Percentiles rank a stretch among this genome's conserved stretches.
These are phyloP conservation scores for Hymenochaete sp. DNA, from an alignment of 1,284 basidiomycete genomes.

Conservation along the genomic window DNA sequence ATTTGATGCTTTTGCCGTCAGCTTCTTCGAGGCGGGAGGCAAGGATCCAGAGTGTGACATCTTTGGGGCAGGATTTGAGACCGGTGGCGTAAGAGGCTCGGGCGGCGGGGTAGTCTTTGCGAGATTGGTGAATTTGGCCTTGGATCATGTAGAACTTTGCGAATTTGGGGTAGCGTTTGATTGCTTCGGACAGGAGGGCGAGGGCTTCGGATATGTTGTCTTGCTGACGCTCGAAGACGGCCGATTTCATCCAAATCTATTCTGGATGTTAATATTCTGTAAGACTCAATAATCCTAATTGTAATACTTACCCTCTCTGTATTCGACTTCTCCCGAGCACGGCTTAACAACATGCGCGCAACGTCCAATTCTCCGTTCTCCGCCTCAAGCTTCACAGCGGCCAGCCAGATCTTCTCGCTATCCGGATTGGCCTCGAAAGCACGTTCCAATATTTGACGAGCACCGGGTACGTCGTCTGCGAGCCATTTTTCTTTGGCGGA, in stretches of 20 bases:
- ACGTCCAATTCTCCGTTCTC: constrained; percentile 87
- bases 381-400: constrained; percentile 92
- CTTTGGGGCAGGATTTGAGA: constrained; percentile 76
- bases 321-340: constrained; percentile 84
- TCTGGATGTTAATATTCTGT: constrained; percentile 8
- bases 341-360: constrained; percentile 77
- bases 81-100: constrained; percentile 76
- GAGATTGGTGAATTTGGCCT: constrained; percentile 76
- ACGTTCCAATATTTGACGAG: constrained; percentile 78
- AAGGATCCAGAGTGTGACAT: constrained; percentile 81
- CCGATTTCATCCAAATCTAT: constrained; percentile 98
- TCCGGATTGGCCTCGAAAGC: constrained; percentile 95
- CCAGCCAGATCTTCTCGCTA: constrained; percentile 95
- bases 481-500: constrained; percentile 94
- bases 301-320: constrained; percentile 68
- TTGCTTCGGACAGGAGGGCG: constrained; percentile 63
- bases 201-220: constrained; percentile 70
- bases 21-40: constrained; percentile 82
- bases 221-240: constrained; percentile 88
- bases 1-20: constrained; percentile 84
- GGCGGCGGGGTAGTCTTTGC: constrained; percentile 53
- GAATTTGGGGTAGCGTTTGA: constrained; percentile 77
- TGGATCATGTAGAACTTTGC: constrained; percentile 95
- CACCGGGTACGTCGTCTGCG: constrained; percentile 78
- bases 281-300: constrained; percentile 3